phyloP scores from a whole-genome alignment of 768 basidiomycete species.

The Amanita pallidorosea region DNA sequence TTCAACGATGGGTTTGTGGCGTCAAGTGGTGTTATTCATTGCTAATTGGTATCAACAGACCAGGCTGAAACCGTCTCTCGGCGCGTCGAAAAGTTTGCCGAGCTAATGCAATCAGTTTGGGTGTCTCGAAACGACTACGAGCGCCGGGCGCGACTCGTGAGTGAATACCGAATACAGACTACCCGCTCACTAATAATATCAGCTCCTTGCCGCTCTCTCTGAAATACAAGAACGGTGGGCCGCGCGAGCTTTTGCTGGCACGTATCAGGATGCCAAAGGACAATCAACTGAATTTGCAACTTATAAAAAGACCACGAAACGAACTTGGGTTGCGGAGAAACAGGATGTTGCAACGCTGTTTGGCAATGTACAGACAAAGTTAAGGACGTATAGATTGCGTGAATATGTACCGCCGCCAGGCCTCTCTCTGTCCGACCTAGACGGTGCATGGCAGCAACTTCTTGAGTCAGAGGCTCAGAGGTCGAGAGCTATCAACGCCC shows the following conservation, averaged over 20 bases:
- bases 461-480: conserved; percentile 65
- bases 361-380: conserved; percentile 88
- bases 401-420: conserved; percentile 76
- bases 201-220: conserved; percentile 60
- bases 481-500: conserved; percentile 77
- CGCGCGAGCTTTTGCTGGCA: conserved; percentile 52
- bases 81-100: conserved; percentile 91
- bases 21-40: neutral
- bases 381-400: conserved; percentile 79
- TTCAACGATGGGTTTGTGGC: conserved; percentile 77
- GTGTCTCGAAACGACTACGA: conserved; percentile 86
- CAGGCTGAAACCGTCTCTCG: conserved; percentile 92
- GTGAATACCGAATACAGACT: conserved; percentile 10
- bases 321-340: conserved; percentile 82
- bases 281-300: conserved; percentile 61
- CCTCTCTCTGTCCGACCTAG: conserved; percentile 61
- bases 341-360: conserved; percentile 83
- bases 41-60: conserved; percentile 34
- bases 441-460: conserved; percentile 64
- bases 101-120: conserved; percentile 92
- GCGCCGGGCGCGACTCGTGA: conserved; percentile 62
- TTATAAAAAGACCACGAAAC: conserved; percentile 82
- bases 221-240: conserved; percentile 65
- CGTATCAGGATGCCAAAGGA: conserved; percentile 73
- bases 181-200: conserved; percentile 5